Conservation (phyloP, 2,329 filamentous ascomycete genomes). For the Albophoma yamanashiensis region DNA sequence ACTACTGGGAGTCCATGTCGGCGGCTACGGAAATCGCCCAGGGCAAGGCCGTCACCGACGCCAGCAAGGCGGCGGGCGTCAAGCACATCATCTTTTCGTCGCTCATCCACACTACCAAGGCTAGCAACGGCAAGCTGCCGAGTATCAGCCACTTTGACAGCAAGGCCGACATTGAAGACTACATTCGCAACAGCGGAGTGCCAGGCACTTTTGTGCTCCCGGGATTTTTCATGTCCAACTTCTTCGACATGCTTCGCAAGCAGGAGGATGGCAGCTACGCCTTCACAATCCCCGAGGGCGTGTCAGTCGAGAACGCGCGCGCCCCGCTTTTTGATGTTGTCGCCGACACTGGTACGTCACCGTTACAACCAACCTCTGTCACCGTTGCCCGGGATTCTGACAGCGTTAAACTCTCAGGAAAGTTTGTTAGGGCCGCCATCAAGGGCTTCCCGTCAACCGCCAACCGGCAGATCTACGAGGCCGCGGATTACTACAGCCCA, state of each 20-base stretch:
- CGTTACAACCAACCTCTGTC: not conserved
- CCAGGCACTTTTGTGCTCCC: conserved; percentile 40
- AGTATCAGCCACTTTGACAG: conserved; percentile 41
- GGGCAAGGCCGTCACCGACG: conserved; percentile 35
- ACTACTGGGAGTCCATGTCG: conserved; percentile 23
- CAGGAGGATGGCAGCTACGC: conserved; percentile 17
- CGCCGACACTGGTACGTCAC: conserved; percentile 28
- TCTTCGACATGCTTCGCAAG: conserved; percentile 16
- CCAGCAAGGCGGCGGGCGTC: conserved; percentile 29
- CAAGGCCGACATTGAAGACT: conserved; percentile 45
- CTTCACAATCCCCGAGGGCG: conserved; percentile 14
- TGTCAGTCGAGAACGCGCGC: conserved; percentile 17
- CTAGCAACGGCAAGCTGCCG: conserved; percentile 23
- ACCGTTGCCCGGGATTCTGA: not conserved
- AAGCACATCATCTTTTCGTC: conserved; percentile 36
- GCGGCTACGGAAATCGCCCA: conserved; percentile 26
- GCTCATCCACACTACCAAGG: conserved; percentile 26
- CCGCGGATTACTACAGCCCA: conserved; percentile 24
- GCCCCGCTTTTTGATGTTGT: conserved; percentile 26
- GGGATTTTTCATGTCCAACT: conserved; percentile 45
- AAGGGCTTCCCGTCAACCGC: conserved; percentile 12
- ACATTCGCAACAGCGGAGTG: conserved; percentile 39
- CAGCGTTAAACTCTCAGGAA: conserved; percentile 10
- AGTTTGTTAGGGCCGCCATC: conserved; percentile 23
- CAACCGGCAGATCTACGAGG: conserved; percentile 24